These are phyloP conservation scores for Pseudogymnoascus sp. DNA, from an alignment of 2,329 filamentous ascomycete genomes.

Conservation along the genomic window DNA sequence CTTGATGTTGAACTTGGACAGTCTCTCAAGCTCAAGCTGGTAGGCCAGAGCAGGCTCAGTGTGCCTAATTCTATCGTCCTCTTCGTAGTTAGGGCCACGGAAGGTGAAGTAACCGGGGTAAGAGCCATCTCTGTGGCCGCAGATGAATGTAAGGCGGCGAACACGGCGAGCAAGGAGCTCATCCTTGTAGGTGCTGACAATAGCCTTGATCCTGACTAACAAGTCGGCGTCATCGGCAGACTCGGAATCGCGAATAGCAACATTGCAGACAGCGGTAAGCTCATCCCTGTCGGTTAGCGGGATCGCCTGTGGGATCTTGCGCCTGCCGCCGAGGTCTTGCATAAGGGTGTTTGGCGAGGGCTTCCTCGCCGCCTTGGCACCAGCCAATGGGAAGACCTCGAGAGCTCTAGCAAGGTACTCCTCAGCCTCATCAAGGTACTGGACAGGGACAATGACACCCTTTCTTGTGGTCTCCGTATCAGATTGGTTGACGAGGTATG, in stretches of 20 bases:
- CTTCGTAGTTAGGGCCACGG: slow-evolving; percentile 80
- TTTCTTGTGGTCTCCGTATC: slow-evolving; percentile 71
- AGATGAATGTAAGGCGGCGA: slow-evolving; percentile 91
- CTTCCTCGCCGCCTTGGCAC: slow-evolving; percentile 51
- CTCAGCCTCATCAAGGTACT: slow-evolving; percentile 89
- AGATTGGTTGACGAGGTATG: slow-evolving; percentile 68
- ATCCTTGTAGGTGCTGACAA: slow-evolving; percentile 74
- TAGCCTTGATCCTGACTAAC: slow-evolving; percentile 62
- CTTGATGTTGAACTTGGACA: slow-evolving; percentile 96
- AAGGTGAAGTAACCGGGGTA: slow-evolving; percentile 98
- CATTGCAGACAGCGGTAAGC: slow-evolving; percentile 84
- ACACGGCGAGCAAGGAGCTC: slow-evolving; percentile 76
- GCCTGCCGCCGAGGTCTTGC: slow-evolving; percentile 67
- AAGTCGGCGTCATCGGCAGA: slow-evolving; percentile 74
- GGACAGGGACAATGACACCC: slow-evolving; percentile 89
- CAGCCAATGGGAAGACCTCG: slow-evolving; percentile 64
- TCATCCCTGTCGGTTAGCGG: slow-evolving; percentile 62
- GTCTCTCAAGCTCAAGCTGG: slow-evolving; percentile 90
- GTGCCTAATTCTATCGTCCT: slow-evolving; percentile 95
- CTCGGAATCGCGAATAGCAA: slow-evolving; percentile 85
- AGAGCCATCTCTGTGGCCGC: slow-evolving; percentile 85
- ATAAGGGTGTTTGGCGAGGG: slow-evolving; percentile 51
- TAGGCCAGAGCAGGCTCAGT: slow-evolving; percentile 94
- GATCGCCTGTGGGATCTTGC: slow-evolving; percentile 45
- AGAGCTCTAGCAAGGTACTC: slow-evolving; percentile 78